A percentile compares a stretch with the other conserved stretches of the same genome.
These are phyloP conservation scores for Patellifolia procumbens DNA, from an alignment of 179 eudicot genomes.

Conservation along the genomic window DNA sequence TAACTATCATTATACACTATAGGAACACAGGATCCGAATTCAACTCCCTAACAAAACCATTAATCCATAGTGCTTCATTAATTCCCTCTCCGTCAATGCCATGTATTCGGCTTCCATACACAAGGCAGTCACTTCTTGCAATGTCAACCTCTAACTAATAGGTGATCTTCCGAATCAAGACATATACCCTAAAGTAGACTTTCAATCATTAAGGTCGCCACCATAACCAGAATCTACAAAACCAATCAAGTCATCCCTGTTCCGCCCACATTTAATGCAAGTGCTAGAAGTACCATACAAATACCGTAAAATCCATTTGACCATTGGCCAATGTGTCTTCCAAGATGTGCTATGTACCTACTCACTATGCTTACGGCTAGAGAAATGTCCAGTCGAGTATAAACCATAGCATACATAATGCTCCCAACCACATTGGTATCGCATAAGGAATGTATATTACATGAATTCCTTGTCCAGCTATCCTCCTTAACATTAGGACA, in stretches of 20 bases:
- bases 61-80: not conserved
- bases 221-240: not conserved
- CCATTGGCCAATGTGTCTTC: not conserved
- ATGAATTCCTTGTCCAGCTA: not conserved
- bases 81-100: not conserved
- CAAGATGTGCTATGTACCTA: not conserved
- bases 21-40: not conserved
- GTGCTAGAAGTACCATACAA: not conserved
- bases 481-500: not conserved
- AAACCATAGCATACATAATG: too few relatives aligned
- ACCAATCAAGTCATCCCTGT: not conserved
- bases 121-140: not conserved
- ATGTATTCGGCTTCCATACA: not conserved
- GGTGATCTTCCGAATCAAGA: not conserved
- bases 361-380: not conserved
- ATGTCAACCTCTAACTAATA: not conserved
- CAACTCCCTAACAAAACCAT: not conserved
- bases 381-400: not conserved
- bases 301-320: not conserved
- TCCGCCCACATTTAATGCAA: not conserved
- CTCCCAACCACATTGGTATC: too few relatives aligned
- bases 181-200: not conserved
- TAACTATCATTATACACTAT: not conserved
- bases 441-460: not conserved
- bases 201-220: not conserved